Percentiles rank a stretch among this genome's conserved stretches.
Conservation (phyloP, 345 rosid genomes). For the Hirschfeldia incana region DNA sequence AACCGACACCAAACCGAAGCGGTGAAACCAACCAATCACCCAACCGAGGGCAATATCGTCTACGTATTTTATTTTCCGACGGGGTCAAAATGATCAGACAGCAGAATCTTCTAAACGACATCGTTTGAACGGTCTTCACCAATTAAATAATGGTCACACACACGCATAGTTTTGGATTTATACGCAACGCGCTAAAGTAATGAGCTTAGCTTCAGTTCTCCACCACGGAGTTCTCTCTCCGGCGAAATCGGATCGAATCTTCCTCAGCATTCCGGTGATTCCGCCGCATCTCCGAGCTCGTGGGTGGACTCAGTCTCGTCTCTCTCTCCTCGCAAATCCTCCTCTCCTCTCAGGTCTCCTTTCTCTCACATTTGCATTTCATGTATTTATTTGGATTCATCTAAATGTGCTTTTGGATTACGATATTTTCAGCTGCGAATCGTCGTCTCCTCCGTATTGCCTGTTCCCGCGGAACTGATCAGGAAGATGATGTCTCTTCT, state of each 20-base stretch:
- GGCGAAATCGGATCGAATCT: slow-evolving; percentile 43
- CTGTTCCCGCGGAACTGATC: slow-evolving; percentile 54
- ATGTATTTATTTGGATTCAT: background rate
- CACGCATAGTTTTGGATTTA: slow-evolving; percentile 14
- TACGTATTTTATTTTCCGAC: no score
- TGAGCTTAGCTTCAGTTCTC: slow-evolving; percentile 71
- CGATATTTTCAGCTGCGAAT: slow-evolving; percentile 38
- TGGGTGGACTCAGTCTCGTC: slow-evolving; percentile 40
- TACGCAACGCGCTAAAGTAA: slow-evolving; percentile 30
- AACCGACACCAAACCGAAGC: background rate
- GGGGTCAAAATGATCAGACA: background rate
- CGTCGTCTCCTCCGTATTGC: slow-evolving; percentile 38
- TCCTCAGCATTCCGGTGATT: slow-evolving; percentile 38
- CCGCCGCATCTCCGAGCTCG: slow-evolving; percentile 40
- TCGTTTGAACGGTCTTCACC: background rate
- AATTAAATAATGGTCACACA: slow-evolving; percentile 23
- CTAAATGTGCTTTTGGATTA: slow-evolving; percentile 24
- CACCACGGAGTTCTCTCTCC: slow-evolving; percentile 52
- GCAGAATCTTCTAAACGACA: background rate
- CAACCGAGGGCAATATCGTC: background rate
- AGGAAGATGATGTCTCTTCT: slow-evolving; percentile 56
- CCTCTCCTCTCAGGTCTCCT: slow-evolving; percentile 41
- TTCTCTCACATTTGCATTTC: background rate
- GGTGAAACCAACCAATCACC: background rate
- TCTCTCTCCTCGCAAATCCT: slow-evolving; percentile 36